Evolutionary conservation across 2,329 filamentous ascomycete species (phyloP).

Genomic region (Rhexocercosporidium sp.): DNA sequence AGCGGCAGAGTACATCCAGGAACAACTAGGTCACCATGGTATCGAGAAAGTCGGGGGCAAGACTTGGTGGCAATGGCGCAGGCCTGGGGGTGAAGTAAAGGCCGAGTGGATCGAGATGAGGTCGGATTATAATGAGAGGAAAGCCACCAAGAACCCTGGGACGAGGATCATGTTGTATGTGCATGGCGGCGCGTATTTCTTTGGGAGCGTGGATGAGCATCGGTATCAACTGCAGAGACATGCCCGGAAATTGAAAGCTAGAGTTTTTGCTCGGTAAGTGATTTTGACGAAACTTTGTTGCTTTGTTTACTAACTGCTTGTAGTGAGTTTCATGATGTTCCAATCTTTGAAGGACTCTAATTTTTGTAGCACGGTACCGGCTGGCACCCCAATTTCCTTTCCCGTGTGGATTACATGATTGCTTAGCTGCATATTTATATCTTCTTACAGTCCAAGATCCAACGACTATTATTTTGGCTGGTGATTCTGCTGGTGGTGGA

Average conservation of each 20-base stretch:
- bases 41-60: slow-evolving; percentile 78
- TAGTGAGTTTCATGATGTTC: slow-evolving; percentile 31
- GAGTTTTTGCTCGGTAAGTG: slow-evolving; percentile 74
- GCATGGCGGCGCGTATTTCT: slow-evolving; percentile 94
- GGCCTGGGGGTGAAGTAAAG: slow-evolving; percentile 66
- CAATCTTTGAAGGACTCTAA: slow-evolving; percentile 19
- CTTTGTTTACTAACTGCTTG: slow-evolving; percentile 18
- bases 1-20: slow-evolving; percentile 70
- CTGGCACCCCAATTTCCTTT: slow-evolving; percentile 95
- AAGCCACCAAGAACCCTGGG: slow-evolving; percentile 61
- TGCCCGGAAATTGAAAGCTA: slow-evolving; percentile 89
- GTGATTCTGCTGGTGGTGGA: slow-evolving; percentile 91
- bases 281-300: slow-evolving; percentile 21
- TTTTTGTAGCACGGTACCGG: slow-evolving; percentile 69
- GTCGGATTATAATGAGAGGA: slow-evolving; percentile 75
- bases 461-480: slow-evolving; percentile 82
- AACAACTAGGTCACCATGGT: slow-evolving; percentile 79
- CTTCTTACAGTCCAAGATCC: slow-evolving; percentile 79
- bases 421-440: slow-evolving; percentile 84
- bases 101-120: slow-evolving; percentile 98
- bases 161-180: slow-evolving; percentile 90
- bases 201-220: slow-evolving; percentile 94
- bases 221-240: slow-evolving; percentile 98
- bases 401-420: slow-evolving; percentile 90
- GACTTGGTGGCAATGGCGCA: slow-evolving; percentile 90